Evolutionary conservation across 1,284 basidiomycete genomes (phyloP).

Genomic region (Coniophora puteana): DNA sequence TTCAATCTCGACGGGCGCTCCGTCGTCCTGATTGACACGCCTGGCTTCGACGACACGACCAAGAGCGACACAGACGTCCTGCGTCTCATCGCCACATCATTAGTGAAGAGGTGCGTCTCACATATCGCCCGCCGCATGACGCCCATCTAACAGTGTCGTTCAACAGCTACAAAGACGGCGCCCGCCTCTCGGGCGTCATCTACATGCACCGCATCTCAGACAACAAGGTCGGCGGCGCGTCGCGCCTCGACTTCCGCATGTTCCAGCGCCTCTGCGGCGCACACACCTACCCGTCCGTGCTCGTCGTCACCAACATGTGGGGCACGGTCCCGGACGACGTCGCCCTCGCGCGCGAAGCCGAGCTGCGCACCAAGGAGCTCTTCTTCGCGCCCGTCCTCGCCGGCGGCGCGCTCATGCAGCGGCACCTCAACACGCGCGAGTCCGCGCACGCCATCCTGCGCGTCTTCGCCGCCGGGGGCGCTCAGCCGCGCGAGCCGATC

Average conservation of each 20-base stretch:
- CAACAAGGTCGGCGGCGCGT: slow-evolving; percentile 44
- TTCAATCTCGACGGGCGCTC: slow-evolving; percentile 26
- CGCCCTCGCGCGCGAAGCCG: slow-evolving; percentile 29
- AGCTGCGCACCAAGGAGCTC: slow-evolving; percentile 32
- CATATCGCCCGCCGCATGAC: not conserved
- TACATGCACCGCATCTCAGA: slow-evolving; percentile 55
- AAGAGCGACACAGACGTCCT: slow-evolving; percentile 33
- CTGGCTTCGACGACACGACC: slow-evolving; percentile 36
- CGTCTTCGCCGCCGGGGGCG: no score
- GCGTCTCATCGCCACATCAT: slow-evolving; percentile 32
- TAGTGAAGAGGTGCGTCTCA: slow-evolving; percentile 27
- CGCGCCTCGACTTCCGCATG: slow-evolving; percentile 46
- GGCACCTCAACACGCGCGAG: slow-evolving; percentile 31
- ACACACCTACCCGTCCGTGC: slow-evolving; percentile 41
- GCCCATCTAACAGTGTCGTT: slow-evolving; percentile 4
- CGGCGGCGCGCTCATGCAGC: slow-evolving; percentile 33
- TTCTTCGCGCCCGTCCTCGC: slow-evolving; percentile 38
- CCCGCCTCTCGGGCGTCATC: slow-evolving; percentile 38
- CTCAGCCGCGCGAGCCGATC: slow-evolving; percentile 29
- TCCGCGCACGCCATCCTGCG: slow-evolving; percentile 31
- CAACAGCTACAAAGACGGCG: slow-evolving; percentile 37
- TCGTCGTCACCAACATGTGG: slow-evolving; percentile 53
- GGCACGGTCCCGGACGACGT: slow-evolving; percentile 30
- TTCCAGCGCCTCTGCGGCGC: slow-evolving; percentile 52
- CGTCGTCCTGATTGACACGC: slow-evolving; percentile 33